Evolutionary conservation across 371 early-diverging fungal genomes (phyloP).

Genomic region (Haplosporangium sp.): DNA sequence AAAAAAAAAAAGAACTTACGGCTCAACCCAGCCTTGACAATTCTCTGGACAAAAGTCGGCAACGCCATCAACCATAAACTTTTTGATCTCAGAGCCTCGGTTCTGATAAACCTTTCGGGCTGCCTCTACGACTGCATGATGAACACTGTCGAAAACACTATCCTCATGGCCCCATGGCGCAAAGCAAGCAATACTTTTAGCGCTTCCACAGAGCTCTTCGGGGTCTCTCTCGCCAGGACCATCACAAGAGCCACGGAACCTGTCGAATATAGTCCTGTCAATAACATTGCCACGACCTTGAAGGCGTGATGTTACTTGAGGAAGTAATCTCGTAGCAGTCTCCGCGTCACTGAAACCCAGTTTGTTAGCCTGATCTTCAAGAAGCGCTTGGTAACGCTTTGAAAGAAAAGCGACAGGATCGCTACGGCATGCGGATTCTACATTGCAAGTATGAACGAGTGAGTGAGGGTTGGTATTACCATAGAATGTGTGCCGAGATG

Average conservation of each 20-base stretch:
- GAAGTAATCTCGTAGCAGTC: conserved; percentile 9
- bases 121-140: conserved; percentile 9
- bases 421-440: conserved; percentile 33
- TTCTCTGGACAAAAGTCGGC: conserved; percentile 33
- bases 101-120: conserved; percentile 4
- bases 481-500: not conserved
- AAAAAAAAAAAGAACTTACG: conserved; percentile 22
- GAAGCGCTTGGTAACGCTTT: conserved; percentile 21
- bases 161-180: conserved; percentile 33
- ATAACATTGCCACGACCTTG: conserved; percentile 18
- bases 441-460: not conserved
- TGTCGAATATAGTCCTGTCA: conserved; percentile 38
- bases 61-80: conserved; percentile 22
- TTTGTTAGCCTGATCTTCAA: conserved; percentile 14
- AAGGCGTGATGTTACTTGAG: not conserved
- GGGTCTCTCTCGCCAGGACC: conserved; percentile 20
- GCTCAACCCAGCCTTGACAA: conserved; percentile 36
- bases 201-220: conserved; percentile 42
- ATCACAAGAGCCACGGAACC: conserved; percentile 29
- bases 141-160: conserved; percentile 33
- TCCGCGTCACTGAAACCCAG: not conserved
- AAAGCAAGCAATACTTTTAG: conserved; percentile 45
- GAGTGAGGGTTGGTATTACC: not conserved
- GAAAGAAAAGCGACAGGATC: conserved; percentile 34
- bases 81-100: conserved; percentile 4